Conservation (phyloP, 1,139 yeast genomes). For the Pichia sp. region DNA sequence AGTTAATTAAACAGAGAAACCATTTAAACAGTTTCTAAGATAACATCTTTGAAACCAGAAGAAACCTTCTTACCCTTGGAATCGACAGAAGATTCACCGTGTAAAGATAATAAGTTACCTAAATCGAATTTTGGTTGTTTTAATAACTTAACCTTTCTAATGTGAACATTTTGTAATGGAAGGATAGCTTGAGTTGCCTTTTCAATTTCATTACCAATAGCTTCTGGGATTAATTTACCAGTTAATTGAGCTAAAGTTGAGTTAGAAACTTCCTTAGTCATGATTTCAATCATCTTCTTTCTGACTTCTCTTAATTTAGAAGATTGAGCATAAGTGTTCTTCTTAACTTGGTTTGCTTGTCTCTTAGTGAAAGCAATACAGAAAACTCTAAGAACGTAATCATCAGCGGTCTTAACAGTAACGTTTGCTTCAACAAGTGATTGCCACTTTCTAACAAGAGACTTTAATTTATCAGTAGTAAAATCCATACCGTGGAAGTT, state of each 20-base stretch:
- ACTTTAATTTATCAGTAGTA: constrained; percentile 86
- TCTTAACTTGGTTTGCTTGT: constrained; percentile 83
- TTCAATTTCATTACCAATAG: constrained; percentile 85
- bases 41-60: constrained; percentile 84
- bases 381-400: constrained; percentile 81
- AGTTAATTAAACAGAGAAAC: constrained; percentile 6
- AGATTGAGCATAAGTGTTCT: constrained; percentile 85
- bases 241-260: constrained; percentile 83
- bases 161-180: constrained; percentile 89
- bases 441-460: constrained; percentile 92
- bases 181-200: constrained; percentile 77
- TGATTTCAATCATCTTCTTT: constrained; percentile 82
- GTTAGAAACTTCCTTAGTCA: constrained; percentile 79
- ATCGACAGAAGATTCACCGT: constrained; percentile 77
- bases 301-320: constrained; percentile 79
- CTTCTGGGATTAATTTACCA: constrained; percentile 85
- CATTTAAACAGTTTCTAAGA: constrained; percentile 69
- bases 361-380: constrained; percentile 93
- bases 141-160: constrained; percentile 86
- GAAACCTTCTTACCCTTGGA: constrained; percentile 89
- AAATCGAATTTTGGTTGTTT: constrained; percentile 90
- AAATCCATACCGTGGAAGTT: constrained; percentile 94
- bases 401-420: constrained; percentile 88
- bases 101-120: constrained; percentile 82
- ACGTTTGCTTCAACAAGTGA: constrained; percentile 86